These are phyloP conservation scores for Stachybotrys chlorohalonatus DNA, from an alignment of 2,329 filamentous ascomycete genomes.

Conservation along the genomic window DNA sequence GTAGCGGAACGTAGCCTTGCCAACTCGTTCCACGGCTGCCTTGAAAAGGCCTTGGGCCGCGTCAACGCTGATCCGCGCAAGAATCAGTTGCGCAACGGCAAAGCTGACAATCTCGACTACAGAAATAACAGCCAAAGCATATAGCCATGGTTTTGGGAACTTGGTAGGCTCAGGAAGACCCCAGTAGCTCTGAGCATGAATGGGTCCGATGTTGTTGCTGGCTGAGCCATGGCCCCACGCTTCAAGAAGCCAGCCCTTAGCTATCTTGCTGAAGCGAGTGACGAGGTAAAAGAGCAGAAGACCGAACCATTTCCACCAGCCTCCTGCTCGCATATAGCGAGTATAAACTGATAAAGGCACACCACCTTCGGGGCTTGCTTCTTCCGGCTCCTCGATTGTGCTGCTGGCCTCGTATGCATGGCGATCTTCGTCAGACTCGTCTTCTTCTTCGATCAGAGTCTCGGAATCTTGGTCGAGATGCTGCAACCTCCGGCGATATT, in stretches of 20 bases:
- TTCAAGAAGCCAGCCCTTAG: slow-evolving; percentile 74
- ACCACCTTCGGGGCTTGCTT: slow-evolving; percentile 46
- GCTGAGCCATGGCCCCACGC: slow-evolving; percentile 51
- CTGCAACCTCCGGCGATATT: slow-evolving; percentile 30
- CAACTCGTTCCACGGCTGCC: slow-evolving; percentile 63
- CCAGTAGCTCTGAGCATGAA: slow-evolving; percentile 14
- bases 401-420: slow-evolving; percentile 11
- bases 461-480: slow-evolving; percentile 23
- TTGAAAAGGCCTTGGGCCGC: slow-evolving; percentile 70
- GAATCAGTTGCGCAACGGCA: slow-evolving; percentile 53
- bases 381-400: slow-evolving; percentile 20
- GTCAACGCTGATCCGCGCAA: slow-evolving; percentile 70
- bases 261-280: slow-evolving; percentile 56
- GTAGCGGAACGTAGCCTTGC: slow-evolving; percentile 76
- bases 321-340: slow-evolving; percentile 77
- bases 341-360: slow-evolving; percentile 72
- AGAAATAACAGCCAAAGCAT: slow-evolving; percentile 60
- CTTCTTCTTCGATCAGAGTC: slow-evolving; percentile 3
- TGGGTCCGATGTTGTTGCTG: neutral
- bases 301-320: slow-evolving; percentile 61
- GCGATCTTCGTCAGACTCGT: slow-evolving; percentile 6
- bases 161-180: slow-evolving; percentile 51
- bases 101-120: slow-evolving; percentile 49
- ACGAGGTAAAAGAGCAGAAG: slow-evolving; percentile 54
- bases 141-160: slow-evolving; percentile 66